Evolutionary conservation across 371 early-diverging fungal species (phyloP), one percentile per base, ranked within the genome.

Genomic region (Zancudomyces culisetae): DNA sequence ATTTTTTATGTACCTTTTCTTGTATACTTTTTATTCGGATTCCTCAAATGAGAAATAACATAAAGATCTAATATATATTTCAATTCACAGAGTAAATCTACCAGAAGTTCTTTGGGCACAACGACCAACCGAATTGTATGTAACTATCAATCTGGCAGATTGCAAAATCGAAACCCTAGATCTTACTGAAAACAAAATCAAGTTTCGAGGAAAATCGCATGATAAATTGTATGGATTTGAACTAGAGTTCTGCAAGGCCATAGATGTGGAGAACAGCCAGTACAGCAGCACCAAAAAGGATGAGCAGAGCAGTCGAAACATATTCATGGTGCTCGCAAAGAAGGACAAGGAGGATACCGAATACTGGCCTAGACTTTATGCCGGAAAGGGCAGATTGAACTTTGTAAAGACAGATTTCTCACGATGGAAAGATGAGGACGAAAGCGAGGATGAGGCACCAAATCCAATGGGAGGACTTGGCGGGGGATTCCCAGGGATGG

Each of bases 51-150:
- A n/a, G n/a, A n/a, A n/a, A n/a, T n/a, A n/a, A n/a, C n/a, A n/a
- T n/a, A n/a, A n/a, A n/a, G n/a, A n/a, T n/a, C n/a, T n/a, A n/a
- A n/a, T 19, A 6, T 12, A 15, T 42, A 19, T 23, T n/a, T n/a
- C n/a, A n/a, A n/a, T 52, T 10, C 27, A 24, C 62, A 64, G 65
- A 27, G 28, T 24, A 18, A 62, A 53, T 21, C 55, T 58, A 42
- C 84, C 81, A 52, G 72, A 77, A 62, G 83, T 91, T 40, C 79
- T 87, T 55, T 95, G 94, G 93, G 96, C 96, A 42, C 92, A 96
- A 65, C 77, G 86, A 61, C 69, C 71, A 35, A 75, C 85, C 56
- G 63, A 80, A 45, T 54, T 94, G 56, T 93, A 75, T 66, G 59
- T 96, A 45, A 96, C 96, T 19, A 74, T 96, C 56, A 76, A 85